Conservation (phyloP, 2,329 filamentous ascomycete species). For the Alternaria sp. region DNA sequence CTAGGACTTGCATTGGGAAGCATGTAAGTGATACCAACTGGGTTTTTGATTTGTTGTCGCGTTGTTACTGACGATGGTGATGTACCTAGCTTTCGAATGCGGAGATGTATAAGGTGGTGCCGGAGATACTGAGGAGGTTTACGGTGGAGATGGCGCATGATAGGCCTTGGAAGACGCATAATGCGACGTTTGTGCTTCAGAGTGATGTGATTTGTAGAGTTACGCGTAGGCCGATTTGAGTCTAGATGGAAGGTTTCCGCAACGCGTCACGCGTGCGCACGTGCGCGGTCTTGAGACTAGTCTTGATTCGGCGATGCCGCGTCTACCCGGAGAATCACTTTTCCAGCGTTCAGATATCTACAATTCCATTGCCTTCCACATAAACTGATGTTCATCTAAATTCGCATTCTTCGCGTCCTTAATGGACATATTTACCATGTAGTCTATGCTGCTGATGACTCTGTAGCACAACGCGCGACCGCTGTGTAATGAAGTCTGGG, state of each 20-base stretch:
- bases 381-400: background rate
- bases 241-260: background rate
- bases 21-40: background rate
- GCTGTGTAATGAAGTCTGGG: background rate
- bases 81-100: constrained; percentile 8
- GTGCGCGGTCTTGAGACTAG: background rate
- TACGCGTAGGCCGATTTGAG: background rate
- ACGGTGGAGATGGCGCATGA: constrained; percentile 23
- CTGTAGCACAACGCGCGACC: background rate
- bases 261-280: background rate
- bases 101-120: constrained; percentile 29
- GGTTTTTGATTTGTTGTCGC: background rate
- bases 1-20: background rate
- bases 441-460: background rate
- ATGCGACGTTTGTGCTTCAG: constrained; percentile 22
- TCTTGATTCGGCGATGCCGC: background rate
- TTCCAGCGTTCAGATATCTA: background rate
- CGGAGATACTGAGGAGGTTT: constrained; percentile 28
- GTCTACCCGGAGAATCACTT: background rate
- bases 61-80: constrained; percentile 12
- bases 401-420: background rate
- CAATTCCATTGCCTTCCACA: background rate
- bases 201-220: constrained; percentile 5
- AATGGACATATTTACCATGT: background rate
- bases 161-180: constrained; percentile 23